Conservation (phyloP, 2,329 filamentous ascomycete species). For the Scedosporium boydii region DNA sequence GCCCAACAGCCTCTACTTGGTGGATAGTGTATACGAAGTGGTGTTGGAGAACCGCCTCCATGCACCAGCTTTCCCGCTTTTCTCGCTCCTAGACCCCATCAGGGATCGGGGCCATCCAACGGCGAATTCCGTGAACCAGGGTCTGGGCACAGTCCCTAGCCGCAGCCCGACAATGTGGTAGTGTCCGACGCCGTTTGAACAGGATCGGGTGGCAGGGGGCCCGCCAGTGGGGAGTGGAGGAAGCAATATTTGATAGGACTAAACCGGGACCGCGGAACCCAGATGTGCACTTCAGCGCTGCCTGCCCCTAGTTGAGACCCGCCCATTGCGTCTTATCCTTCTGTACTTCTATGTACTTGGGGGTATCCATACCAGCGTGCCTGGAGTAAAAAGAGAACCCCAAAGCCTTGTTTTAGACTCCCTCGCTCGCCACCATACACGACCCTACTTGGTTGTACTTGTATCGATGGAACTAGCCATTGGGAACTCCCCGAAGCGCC, state of each 20-base stretch:
- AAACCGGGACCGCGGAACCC: neutral
- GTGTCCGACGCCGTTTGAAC: neutral
- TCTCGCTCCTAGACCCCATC: neutral
- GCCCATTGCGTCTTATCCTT: neutral
- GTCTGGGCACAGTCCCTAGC: neutral
- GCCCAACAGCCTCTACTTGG: neutral
- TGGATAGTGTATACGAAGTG: neutral
- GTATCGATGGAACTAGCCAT: too few relatives aligned
- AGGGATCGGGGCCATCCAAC: neutral
- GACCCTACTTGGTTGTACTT: too few relatives aligned
- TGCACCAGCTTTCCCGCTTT: neutral
- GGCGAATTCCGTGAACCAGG: conserved; percentile 6
- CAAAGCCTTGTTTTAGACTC: too few relatives aligned
- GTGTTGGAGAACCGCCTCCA: neutral
- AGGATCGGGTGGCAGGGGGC: neutral
- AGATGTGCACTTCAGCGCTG: neutral
- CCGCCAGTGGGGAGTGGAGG: neutral
- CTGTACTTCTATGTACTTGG: neutral
- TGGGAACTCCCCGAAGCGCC: too few relatives aligned
- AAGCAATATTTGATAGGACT: neutral
- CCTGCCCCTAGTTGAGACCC: neutral
- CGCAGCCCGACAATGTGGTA: conserved; percentile 1
- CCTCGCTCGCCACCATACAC: too few relatives aligned
- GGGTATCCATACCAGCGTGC: too few relatives aligned
- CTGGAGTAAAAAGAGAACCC: too few relatives aligned